Base-by-base conservation (phyloP, 2,329 filamentous ascomycete genomes). In the Monosporascus ibericus region DNA sequence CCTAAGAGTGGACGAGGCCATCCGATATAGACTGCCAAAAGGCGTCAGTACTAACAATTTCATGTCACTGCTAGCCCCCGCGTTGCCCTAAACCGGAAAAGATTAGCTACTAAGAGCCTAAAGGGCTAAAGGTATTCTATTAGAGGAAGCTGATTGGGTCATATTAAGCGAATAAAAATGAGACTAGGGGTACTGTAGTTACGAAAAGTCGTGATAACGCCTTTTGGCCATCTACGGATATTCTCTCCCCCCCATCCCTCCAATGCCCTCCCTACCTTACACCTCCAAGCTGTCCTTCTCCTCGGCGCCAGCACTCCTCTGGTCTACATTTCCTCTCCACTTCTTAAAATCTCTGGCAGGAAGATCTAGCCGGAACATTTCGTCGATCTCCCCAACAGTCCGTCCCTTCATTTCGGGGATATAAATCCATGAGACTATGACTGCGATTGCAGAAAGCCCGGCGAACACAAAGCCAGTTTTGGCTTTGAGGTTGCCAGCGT, bases 401-500 rank as follows among this genome's bases (percentile, higher is more conserved):
- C 75, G 64, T 4, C 74, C 75, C 62, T 75, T 76, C 67, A 79
- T 81, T 60, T 84, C 80, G 0, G 80, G 80, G 0, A 82, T 65
- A 37, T 68, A 66, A 11, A 71, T 64, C 66, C 70, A 83, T 0
- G 73, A 70, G 0, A 73, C 46, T 2, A 65, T 51, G 2, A 70
- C 62, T 18, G 68, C 66, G 1, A 71, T 50, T 2, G 68, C 53
- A 55, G 70, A 72, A 14, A 71, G 64, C 0, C 63, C 71, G 0
- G 67, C 64, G 52, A 66, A 75, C 1, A 75, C 61, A 34, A 74
- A 72, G 0, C 70, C 72, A 2, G 71, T 73, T 61, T 72, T 73
- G 1, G 68, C 70, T 27, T 70, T 67, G 20, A 75, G 58, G 53
- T 73, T 68, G 8, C 65, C 70, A 18, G 60, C 49, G 20, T 67